Conservation (phyloP, 2,329 filamentous ascomycete species). For the Pseudogymnoascus sp. region DNA sequence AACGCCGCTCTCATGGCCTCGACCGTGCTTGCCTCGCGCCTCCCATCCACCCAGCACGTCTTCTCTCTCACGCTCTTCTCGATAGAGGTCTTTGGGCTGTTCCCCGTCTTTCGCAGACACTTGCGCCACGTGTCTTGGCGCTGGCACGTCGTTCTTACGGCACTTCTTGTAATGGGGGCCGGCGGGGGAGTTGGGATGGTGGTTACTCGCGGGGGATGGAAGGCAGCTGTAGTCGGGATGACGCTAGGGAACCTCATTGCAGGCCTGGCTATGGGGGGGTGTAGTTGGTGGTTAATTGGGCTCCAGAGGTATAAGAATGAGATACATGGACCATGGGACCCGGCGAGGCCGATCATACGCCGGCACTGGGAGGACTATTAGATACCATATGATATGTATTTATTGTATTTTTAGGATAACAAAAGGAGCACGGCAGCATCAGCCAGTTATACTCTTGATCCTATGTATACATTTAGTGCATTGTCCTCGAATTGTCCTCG, state of each 20-base stretch:
- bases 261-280: constrained; percentile 76
- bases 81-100: constrained; percentile 94
- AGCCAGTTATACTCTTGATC: neutral
- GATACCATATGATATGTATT: constrained; percentile 1
- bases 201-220: constrained; percentile 42
- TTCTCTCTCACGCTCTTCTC: constrained; percentile 93
- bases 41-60: constrained; percentile 85
- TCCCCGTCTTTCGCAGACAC: constrained; percentile 93
- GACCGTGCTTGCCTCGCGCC: constrained; percentile 81
- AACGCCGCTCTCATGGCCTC: constrained; percentile 96
- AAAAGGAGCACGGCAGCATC: neutral
- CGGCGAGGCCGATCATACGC: constrained; percentile 78
- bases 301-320: constrained; percentile 99
- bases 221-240: constrained; percentile 59
- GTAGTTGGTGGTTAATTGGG: constrained; percentile 96
- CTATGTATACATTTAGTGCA: neutral
- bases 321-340: constrained; percentile 96
- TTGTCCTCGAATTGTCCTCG: neutral
- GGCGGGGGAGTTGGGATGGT: constrained; percentile 67
- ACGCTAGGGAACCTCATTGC: constrained; percentile 67
- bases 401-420: constrained; percentile 4
- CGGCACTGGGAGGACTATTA: constrained; percentile 34
- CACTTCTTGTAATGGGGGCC: constrained; percentile 67
- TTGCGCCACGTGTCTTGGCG: constrained; percentile 72
- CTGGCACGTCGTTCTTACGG: constrained; percentile 70